Base-by-base conservation (phyloP, 371 early-diverging fungal species). In the Mortierella sp. region DNA sequence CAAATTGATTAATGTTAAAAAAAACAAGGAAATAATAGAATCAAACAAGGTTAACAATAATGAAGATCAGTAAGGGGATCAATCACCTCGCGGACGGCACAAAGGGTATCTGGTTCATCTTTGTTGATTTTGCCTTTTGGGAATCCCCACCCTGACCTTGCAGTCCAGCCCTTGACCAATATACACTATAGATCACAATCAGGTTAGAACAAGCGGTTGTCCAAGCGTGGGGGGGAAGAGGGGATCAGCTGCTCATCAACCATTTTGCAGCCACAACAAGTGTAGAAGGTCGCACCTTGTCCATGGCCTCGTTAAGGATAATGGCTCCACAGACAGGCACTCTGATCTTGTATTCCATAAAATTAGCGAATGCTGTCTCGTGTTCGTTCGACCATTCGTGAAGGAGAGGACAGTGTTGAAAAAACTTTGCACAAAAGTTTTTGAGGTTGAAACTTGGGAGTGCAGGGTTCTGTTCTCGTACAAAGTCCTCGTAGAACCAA, bases 261-360 rank as follows among this genome's bases (percentile, higher is more conserved):
- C 36, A 53, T 24, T 15, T 15, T 55, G 28, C 15, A 53, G 40
- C 57, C 45, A 55, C 8, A n/a, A 38, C 16, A n/a, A n/a, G 21
- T 28, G 52, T 16, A n/a, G 16, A n/a, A 22, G 50, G 36, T n/a
- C 22, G 24, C 67, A 94, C 90, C 87, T 97, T 96, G 82, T 95
- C 94, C 74, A 97, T 86, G 11, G 77, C 81, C 24, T 88, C 83
- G 85, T 98, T 98, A 67, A 99, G 81, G 60, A 99, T 92, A 63
- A 99, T 97, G n/a, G 98, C 98, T 3, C 99, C 99, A 84, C 98
- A 99, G 16, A 99, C 99, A 11, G 99, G 99, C 21, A 99, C 98
- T 52, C 95, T 88, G 74, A 96, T 92, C 85, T 99, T 98, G 89
- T 99, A 99, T 71, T 94, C 92, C 89, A 96, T 91, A 84, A 99